Evolutionary conservation across 2,329 filamentous ascomycete genomes (phyloP), one percentile per base, ranked within the genome.

Genomic region (Aureobasidium sp.): DNA sequence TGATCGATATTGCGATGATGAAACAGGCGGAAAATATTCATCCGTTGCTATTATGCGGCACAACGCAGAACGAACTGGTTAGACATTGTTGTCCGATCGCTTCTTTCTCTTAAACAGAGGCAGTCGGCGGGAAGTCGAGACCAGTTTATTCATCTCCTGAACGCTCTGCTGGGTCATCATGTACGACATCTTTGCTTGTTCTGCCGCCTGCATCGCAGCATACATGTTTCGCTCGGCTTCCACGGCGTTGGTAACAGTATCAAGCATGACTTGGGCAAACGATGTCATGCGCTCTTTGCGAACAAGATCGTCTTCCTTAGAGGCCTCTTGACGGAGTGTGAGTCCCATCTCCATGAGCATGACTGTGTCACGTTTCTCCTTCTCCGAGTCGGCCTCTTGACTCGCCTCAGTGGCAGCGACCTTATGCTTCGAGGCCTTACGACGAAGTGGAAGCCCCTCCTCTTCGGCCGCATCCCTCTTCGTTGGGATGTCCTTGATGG

Each of bases 211-310:
- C 45, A 63, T 62, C 13, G 69, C 69, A 13, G 51, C 65, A 50
- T 68, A 64, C 37, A 68, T 66, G 37, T 55, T 64, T 29, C 68
- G 64, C 46, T 67, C 61, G 7, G 69, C 67, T 51, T 70, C 65
- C 13, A 63, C 63, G 10, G 65, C 65, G 38, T 64, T 66, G 15
- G 66, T 63, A 23, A 68, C 31, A 2, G 66, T 65, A 31, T 70
- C 66, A 47, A 62, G 64, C 45, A 70, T 64, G 7, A 64, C 67
- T 61, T 65, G 53, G 13, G 67, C 68, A 31, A 69, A 66, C 2
- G 43, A 62, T 8, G 69, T 61, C 40, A 69, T 55, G 8, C 65
- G 60, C 49, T 64, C 62, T 31, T 66, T 68, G 38, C 60, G 65
- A 25, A 29, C 61, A 19, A 60, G 43, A 31, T 68, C 61, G 27